phyloP scores from a whole-genome alignment of 1,284 basidiomycete species.

The Ustilago tritici region DNA sequence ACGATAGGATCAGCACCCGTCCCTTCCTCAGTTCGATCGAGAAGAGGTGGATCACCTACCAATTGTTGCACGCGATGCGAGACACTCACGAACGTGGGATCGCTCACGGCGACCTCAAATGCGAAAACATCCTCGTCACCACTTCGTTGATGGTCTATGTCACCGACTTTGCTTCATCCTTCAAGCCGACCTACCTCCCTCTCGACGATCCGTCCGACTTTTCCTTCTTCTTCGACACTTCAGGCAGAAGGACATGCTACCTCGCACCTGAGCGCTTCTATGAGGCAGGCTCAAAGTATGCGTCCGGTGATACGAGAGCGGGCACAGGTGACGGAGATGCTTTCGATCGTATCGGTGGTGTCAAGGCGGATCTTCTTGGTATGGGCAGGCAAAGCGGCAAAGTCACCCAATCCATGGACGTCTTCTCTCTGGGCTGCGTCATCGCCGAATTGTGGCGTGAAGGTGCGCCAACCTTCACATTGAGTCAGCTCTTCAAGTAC shows the following conservation, averaged over 20 bases:
- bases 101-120: constrained; percentile 97
- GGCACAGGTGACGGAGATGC: constrained; percentile 1
- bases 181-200: constrained; percentile 95
- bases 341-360: constrained; percentile 26
- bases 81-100: constrained; percentile 83
- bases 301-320: background rate
- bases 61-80: constrained; percentile 85
- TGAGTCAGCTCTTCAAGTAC: constrained; percentile 96
- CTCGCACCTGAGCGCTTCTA: constrained; percentile 97
- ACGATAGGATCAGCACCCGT: constrained; percentile 97
- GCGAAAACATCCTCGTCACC: constrained; percentile 95
- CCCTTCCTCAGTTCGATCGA: constrained; percentile 91
- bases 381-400: constrained; percentile 76
- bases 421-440: constrained; percentile 95
- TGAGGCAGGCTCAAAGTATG: constrained; percentile 77
- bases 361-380: constrained; percentile 56
- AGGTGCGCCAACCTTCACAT: constrained; percentile 90
- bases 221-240: constrained; percentile 97
- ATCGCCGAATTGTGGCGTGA: constrained; percentile 96
- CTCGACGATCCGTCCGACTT: constrained; percentile 98
- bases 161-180: constrained; percentile 91
- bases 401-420: constrained; percentile 96
- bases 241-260: constrained; percentile 91
- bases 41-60: constrained; percentile 98
- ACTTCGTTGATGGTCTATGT: constrained; percentile 96